Evolutionary conservation across 148 eudicot species (phyloP).

Genomic region (Linanthus parryae): DNA sequence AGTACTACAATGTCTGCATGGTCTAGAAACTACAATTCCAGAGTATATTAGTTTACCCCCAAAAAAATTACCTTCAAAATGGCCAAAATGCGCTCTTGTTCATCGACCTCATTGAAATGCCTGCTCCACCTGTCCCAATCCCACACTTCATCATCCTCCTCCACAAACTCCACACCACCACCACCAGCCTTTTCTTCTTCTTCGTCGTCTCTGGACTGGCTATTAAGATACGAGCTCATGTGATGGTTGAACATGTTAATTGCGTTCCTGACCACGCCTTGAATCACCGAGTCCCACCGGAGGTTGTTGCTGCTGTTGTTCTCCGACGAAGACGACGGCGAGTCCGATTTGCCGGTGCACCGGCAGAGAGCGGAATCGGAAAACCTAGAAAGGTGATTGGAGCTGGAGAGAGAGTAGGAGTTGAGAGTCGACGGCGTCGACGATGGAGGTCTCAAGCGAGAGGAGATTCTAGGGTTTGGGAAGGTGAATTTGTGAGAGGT

Average conservation of each 20-base stretch:
- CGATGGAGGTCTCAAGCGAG: slow-evolving; percentile 19
- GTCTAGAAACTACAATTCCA: too few species aligned
- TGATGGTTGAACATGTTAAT: slow-evolving; percentile 42
- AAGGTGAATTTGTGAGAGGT: slow-evolving; percentile 28
- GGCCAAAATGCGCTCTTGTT: slow-evolving; percentile 58
- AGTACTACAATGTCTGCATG: too few species aligned
- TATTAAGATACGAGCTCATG: slow-evolving; percentile 23
- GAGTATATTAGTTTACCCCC: too few species aligned
- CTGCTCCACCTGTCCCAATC: slow-evolving; percentile 83
- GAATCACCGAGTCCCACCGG: slow-evolving; percentile 38
- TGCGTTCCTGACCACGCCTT: slow-evolving; percentile 32
- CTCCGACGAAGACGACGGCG: slow-evolving; percentile 14
- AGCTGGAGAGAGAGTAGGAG: slow-evolving; percentile 13
- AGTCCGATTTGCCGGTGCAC: slow-evolving; percentile 24
- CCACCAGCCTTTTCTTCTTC: background rate
- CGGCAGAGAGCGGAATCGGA: slow-evolving; percentile 36
- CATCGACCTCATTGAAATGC: slow-evolving; percentile 78
- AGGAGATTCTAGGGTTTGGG: slow-evolving; percentile 14
- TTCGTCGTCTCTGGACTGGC: background rate
- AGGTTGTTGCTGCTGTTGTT: slow-evolving; percentile 14
- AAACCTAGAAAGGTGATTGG: slow-evolving; percentile 11
- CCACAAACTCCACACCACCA: slow-evolving; percentile 14
- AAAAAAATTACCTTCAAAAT: slow-evolving; percentile 50
- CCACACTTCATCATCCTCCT: slow-evolving; percentile 53
- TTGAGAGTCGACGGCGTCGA: background rate